A percentile compares a stretch with the other conserved stretches of the same genome.
Evolutionary conservation across 2,329 filamentous ascomycete genomes (phyloP).

Genomic region (Talaromyces amestolkiae): DNA sequence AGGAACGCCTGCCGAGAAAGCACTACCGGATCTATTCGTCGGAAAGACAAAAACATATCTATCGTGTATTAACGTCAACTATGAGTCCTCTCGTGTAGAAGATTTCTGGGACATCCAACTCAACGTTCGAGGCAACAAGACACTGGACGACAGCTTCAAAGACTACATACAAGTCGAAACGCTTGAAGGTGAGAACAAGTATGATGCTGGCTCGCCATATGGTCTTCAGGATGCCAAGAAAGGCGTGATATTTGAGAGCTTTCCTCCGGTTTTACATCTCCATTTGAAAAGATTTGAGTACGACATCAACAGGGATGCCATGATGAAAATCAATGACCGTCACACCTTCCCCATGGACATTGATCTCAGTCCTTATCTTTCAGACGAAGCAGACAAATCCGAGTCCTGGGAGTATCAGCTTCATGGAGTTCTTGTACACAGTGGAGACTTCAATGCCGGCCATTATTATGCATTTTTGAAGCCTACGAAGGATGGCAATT

Average conservation of each 20-base stretch:
- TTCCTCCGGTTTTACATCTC: conserved; percentile 88
- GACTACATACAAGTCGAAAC: conserved; percentile 97
- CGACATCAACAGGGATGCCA: conserved; percentile 89
- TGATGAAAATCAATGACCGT: conserved; percentile 82
- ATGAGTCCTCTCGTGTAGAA: conserved; percentile 91
- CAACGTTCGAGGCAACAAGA: conserved; percentile 92
- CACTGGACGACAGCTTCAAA: conserved; percentile 87
- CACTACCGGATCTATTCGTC: conserved; percentile 85
- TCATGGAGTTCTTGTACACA: conserved; percentile 93
- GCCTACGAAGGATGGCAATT: conserved; percentile 86
- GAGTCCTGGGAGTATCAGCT: conserved; percentile 90
- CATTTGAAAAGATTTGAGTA: conserved; percentile 98
- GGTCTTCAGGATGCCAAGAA: conserved; percentile 96
- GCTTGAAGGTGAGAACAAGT: conserved; percentile 97
- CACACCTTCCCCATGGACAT: conserved; percentile 52
- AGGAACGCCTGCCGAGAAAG: conserved; percentile 85
- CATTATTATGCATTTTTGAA: conserved; percentile 98
- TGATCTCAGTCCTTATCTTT: conserved; percentile 76
- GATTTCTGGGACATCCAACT: conserved; percentile 99
- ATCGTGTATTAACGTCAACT: conserved; percentile 96
- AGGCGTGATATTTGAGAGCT: conserved; percentile 93
- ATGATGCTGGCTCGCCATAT: conserved; percentile 84
- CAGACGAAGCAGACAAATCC: conserved; percentile 78
- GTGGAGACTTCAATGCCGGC: conserved; percentile 91
- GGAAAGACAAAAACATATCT: conserved; percentile 99